Percentiles rank a stretch among this genome's conserved stretches.
phyloP scores from a whole-genome alignment of 768 basidiomycete species.

The Pleurotus djamor region DNA sequence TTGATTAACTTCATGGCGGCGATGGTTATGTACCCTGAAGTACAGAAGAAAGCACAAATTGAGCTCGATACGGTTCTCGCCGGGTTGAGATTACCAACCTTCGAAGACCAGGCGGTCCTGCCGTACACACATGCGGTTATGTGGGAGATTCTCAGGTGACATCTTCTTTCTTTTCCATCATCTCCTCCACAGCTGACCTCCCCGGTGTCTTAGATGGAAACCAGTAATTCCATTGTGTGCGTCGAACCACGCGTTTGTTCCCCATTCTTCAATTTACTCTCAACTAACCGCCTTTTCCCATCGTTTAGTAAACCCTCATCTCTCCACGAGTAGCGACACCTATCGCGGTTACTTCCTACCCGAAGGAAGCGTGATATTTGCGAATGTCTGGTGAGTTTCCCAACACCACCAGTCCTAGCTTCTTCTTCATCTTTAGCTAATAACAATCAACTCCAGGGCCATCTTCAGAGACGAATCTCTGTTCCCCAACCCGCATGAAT shows the following conservation, averaged over 20 bases:
- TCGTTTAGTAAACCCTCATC: not conserved
- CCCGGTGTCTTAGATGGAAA: not conserved
- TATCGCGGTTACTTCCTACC: not conserved
- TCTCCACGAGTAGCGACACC: not conserved
- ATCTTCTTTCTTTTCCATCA: not conserved
- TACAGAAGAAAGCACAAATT: slow-evolving; percentile 11
- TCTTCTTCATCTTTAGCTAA: not conserved
- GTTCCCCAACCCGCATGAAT: slow-evolving; percentile 3
- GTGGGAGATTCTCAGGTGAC: slow-evolving; percentile 32
- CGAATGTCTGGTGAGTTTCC: not conserved
- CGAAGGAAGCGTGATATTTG: not conserved
- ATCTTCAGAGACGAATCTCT: slow-evolving; percentile 12
- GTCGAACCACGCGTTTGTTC: not conserved
- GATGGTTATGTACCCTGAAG: slow-evolving; percentile 15
- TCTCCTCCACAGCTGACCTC: not conserved
- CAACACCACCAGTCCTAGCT: not conserved
- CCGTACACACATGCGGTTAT: slow-evolving; percentile 37
- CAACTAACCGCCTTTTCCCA: not conserved
- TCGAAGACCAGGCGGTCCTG: slow-evolving; percentile 5
- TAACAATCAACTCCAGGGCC: slow-evolving; percentile 8
- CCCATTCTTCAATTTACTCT: not conserved
- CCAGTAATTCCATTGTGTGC: not conserved
- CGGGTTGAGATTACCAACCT: slow-evolving; percentile 12
- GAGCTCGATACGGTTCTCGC: slow-evolving; percentile 19
- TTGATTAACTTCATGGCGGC: slow-evolving; percentile 10